These are phyloP conservation scores for Perkinsus chesapeaki DNA, from an alignment of 169 alveolate genomes.

Conservation along the genomic window DNA sequence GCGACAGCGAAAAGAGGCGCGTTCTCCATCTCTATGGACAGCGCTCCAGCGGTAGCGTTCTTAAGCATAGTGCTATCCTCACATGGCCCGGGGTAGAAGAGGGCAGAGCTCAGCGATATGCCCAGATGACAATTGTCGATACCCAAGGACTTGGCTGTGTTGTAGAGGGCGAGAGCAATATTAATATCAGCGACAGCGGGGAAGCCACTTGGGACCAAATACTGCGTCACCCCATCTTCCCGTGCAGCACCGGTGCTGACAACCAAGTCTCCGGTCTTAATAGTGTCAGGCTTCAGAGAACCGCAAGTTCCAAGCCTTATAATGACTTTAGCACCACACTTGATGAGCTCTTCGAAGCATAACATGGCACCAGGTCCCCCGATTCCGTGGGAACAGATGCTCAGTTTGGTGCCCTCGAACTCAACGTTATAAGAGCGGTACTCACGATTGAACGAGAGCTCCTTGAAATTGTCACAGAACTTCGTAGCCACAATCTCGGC, in stretches of 20 bases:
- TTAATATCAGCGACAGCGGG: not conserved
- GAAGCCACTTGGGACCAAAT: not conserved
- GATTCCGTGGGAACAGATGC: constrained; percentile 26
- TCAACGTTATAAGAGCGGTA: constrained; percentile 13
- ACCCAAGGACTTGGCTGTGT: not conserved
- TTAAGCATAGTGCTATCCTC: not conserved
- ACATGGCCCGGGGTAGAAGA: not conserved
- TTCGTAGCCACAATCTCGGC: not conserved
- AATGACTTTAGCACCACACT: constrained; percentile 24
- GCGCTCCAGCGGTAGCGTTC: not conserved
- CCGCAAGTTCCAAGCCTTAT: constrained; percentile 37
- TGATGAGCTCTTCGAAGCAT: constrained; percentile 27
- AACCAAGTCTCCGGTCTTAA: constrained; percentile 18
- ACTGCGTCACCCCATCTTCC: constrained; percentile 15
- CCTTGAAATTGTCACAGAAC: constrained; percentile 12
- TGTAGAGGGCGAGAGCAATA: not conserved
- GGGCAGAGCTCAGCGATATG: not conserved
- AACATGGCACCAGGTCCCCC: constrained; percentile 23
- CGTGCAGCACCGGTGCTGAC: constrained; percentile 17
- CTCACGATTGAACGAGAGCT: constrained; percentile 25
- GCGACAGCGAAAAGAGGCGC: constrained; percentile 14
- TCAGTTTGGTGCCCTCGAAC: constrained; percentile 16
- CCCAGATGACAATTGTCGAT: not conserved
- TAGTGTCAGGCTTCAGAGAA: constrained; percentile 12
- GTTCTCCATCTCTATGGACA: constrained; percentile 22